Evolutionary conservation across 129 eudicot genomes (phyloP).

Genomic region (Mikania micrantha): DNA sequence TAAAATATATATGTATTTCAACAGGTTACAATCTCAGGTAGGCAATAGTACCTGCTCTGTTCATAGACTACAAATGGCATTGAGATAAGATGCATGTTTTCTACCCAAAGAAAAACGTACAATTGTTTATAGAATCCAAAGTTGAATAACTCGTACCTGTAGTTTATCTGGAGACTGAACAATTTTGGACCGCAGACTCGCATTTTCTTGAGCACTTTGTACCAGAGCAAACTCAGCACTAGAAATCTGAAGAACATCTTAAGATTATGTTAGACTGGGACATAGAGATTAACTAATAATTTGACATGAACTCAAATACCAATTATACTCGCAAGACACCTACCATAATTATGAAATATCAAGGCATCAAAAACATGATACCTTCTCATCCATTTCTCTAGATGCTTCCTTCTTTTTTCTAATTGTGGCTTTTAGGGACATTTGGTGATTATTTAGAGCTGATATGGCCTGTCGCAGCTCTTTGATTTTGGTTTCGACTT

Average conservation of each 20-base stretch:
- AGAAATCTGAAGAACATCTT: constrained; percentile 36
- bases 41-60: not conserved
- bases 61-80: not conserved
- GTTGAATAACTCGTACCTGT: constrained; percentile 44
- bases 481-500: constrained; percentile 55
- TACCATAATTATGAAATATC: not conserved
- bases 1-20: not conserved
- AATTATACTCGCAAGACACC: not conserved
- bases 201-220: constrained; percentile 82
- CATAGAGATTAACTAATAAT: not conserved
- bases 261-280: constrained; percentile 3
- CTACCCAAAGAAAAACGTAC: not conserved
- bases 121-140: not conserved
- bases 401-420: constrained; percentile 57
- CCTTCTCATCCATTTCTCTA: constrained; percentile 77
- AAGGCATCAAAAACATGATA: constrained; percentile 12
- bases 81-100: not conserved
- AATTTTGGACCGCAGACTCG: constrained; percentile 68
- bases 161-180: constrained; percentile 95
- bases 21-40: not conserved
- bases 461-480: constrained; percentile 56
- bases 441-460: constrained; percentile 65
- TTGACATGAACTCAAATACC: not conserved
- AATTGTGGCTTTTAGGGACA: constrained; percentile 43
- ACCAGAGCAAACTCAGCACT: constrained; percentile 75